Evolutionary conservation across 495 filamentous ascomycete genomes (phyloP).

Genomic region (Lasiosphaeria ovina): DNA sequence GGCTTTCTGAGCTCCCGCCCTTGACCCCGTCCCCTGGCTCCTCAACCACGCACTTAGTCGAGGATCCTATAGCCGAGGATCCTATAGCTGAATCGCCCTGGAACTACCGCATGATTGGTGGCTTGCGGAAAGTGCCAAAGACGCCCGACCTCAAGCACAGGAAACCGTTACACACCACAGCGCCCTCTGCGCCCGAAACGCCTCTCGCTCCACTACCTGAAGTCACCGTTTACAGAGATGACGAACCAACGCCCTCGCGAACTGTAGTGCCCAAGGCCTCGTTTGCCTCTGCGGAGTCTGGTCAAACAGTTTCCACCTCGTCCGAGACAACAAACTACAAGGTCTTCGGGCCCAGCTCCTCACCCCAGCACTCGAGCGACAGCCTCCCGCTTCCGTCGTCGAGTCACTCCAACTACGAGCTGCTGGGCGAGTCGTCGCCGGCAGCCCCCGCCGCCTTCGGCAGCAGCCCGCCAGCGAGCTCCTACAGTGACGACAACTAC

Average conservation of each 20-base stretch:
- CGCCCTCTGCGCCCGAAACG: constrained; percentile 26
- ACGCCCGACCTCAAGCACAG: constrained; percentile 50
- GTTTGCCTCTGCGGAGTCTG: constrained; percentile 39
- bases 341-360: constrained; percentile 40
- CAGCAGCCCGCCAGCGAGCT: constrained; percentile 29
- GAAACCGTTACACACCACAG: constrained; percentile 26
- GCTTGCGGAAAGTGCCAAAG: constrained; percentile 52
- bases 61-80: constrained; percentile 30
- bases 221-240: constrained; percentile 23
- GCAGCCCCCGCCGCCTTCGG: constrained; percentile 21
- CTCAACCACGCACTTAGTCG: constrained; percentile 35
- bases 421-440: constrained; percentile 36
- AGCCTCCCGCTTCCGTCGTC: constrained; percentile 36
- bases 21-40: constrained; percentile 31
- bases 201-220: constrained; percentile 44
- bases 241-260: constrained; percentile 28
- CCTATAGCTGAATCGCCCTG: constrained; percentile 43
- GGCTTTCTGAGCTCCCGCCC: constrained; percentile 32
- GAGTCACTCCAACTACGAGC: constrained; percentile 40
- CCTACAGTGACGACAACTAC: constrained; percentile 41
- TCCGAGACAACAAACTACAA: constrained; percentile 56
- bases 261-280: constrained; percentile 40
- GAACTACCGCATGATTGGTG: constrained; percentile 55
- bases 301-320: constrained; percentile 40
- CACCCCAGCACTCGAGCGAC: constrained; percentile 34